Percentiles rank a stretch among this genome's conserved stretches.
phyloP scores from a whole-genome alignment of 495 filamentous ascomycete genomes.

The Baudoinia panamericana region DNA sequence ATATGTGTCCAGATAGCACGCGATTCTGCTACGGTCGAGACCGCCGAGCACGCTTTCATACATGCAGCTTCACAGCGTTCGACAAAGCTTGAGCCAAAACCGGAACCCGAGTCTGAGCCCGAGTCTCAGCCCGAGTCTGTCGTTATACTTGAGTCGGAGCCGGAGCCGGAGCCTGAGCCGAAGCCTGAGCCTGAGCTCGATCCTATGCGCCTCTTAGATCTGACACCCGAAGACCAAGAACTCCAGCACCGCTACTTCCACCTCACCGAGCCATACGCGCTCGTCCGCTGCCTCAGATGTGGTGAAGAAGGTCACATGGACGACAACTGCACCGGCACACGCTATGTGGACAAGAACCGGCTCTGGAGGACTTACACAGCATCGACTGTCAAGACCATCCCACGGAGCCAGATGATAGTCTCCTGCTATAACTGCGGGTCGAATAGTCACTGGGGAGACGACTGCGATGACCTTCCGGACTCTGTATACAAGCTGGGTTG shows the following conservation, averaged over 20 bases:
- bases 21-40: no score
- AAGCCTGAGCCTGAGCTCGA: neutral
- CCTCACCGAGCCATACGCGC: neutral
- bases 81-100: no score
- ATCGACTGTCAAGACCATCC: no score
- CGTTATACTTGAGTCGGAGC: no score
- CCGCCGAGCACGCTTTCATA: no score
- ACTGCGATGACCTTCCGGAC: conserved; percentile 2
- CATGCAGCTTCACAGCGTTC: no score
- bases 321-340: conserved; percentile 2
- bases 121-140: no score
- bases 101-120: no score
- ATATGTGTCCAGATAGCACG: no score
- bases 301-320: conserved; percentile 6
- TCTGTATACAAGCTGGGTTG: neutral
- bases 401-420: conserved; percentile 6
- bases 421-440: conserved; percentile 17
- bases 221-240: conserved; percentile 4
- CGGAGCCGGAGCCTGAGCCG: neutral
- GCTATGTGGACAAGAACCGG: no score
- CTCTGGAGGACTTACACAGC: no score
- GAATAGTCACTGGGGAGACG: conserved; percentile 11
- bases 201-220: neutral
- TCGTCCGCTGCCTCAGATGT: conserved; percentile 9
- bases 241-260: conserved; percentile 13